Base-by-base conservation (phyloP, 1,284 basidiomycete species). In the Boletus semigastroideus region DNA sequence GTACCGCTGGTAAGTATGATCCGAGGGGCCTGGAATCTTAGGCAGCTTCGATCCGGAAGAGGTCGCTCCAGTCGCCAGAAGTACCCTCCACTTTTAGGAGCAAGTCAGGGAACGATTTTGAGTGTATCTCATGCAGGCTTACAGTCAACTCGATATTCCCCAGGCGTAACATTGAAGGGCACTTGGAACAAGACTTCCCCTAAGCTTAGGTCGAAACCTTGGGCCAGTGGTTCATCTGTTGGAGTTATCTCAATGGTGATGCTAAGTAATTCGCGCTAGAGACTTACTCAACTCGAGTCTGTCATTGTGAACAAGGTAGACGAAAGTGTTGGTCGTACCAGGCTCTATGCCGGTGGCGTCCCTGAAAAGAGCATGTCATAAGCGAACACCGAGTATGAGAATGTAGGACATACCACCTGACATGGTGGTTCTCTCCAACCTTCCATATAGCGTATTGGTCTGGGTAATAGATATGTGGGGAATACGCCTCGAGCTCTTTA, bases 71-170 rank as follows among this genome's bases (percentile, higher is more conserved):
- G 51, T 80, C 72, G 34, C 77, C 78, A 41, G 78, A 79, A 57
- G 78, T 74, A 14, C 79, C 79, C 50, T 79, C 71, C 42, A 82
- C 78, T 81, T 17, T n/a, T 33, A 41, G 22, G 22, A 33, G 19
- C 0, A 14, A 20, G 36, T 57, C 40, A 49, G 20, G n/a, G 4
- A 28, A 8, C 19, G 19, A 44, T 34, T 6, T 1, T 25, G 25
- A 31, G 19, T 25, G 46, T 33, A 27, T 12, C 16, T 43, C 19
- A 19, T 25, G n/a, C 13, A 31, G 17, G n/a, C 77, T 69, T 53
- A 77, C 75, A 50, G 53, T 70, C 67, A 38, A 76, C 12, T 27
- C 65, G 54, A 53, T 77, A 77, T 20, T 65, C 56, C 22, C 68
- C 72, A 20, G 65, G 47, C 0, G 25, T 3, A 6, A 74, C 65